phyloP scores from a whole-genome alignment of 805 yeast species.

The Saccharomycopsis sp. region DNA sequence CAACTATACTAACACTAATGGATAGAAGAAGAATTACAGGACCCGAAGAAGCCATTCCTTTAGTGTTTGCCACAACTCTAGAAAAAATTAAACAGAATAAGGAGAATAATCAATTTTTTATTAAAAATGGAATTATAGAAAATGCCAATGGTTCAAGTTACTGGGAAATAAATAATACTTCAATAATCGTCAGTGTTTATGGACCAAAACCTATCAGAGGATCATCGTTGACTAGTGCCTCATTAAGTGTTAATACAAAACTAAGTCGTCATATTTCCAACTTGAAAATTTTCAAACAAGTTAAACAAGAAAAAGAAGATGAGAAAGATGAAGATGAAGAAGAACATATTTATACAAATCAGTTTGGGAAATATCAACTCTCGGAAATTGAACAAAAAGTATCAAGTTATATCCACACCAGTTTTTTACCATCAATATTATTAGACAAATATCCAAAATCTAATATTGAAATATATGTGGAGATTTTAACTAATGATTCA shows the following conservation, averaged over 20 bases:
- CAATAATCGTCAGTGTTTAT: constrained; percentile 57
- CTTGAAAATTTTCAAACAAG: no score
- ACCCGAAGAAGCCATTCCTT: constrained; percentile 54
- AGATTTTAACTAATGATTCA: constrained; percentile 38
- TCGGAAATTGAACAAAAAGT: constrained; percentile 34
- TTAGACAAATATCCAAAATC: constrained; percentile 82
- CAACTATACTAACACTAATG: no score
- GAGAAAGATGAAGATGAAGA: not conserved
- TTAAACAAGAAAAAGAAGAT: not conserved
- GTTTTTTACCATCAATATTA: constrained; percentile 42
- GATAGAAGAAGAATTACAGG: constrained; percentile 87
- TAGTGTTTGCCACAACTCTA: no score
- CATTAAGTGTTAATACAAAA: constrained; percentile 49
- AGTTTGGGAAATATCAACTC: constrained; percentile 26
- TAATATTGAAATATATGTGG: constrained; percentile 67
- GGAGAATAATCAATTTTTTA: constrained; percentile 42
- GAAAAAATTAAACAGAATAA: no score
- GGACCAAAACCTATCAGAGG: constrained; percentile 87
- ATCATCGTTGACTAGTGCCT: constrained; percentile 54
- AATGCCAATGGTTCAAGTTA: constrained; percentile 80
- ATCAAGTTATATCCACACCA: constrained; percentile 38
- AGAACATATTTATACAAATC: constrained; percentile 15
- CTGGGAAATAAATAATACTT: constrained; percentile 46
- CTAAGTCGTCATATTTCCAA: no score
- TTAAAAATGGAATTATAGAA: constrained; percentile 53